phyloP scores from a whole-genome alignment of 768 basidiomycete genomes.

The Hericium alpestre region DNA sequence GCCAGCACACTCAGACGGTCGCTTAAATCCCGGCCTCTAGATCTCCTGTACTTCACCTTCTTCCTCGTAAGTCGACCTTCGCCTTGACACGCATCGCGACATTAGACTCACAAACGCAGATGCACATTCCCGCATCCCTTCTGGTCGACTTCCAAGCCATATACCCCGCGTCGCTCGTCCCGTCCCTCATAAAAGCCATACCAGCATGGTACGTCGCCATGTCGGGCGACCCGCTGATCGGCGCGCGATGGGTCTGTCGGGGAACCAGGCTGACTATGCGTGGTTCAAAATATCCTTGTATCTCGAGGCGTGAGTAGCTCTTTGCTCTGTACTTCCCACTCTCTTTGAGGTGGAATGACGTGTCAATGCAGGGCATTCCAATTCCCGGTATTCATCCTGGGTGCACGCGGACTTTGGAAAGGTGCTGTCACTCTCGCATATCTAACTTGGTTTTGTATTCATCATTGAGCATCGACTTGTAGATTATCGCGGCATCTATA shows the following conservation, averaged over 20 bases:
- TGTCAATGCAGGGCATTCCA: conserved; percentile 45
- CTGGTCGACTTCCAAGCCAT: conserved; percentile 63
- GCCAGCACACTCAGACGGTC: conserved; percentile 19
- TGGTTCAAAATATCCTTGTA: conserved; percentile 60
- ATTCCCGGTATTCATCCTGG: conserved; percentile 69
- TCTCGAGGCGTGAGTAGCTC: conserved; percentile 46
- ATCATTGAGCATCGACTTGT: neutral
- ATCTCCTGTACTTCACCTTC: conserved; percentile 61
- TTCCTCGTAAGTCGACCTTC: conserved; percentile 40
- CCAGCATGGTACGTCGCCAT: conserved; percentile 40
- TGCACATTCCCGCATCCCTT: conserved; percentile 61
- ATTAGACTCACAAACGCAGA: conserved; percentile 20
- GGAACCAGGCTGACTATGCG: conserved; percentile 23
- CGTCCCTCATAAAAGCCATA: conserved; percentile 33
- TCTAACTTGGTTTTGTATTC: neutral
- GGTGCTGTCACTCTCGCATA: conserved; percentile 22
- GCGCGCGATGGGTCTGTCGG: conserved; percentile 34
- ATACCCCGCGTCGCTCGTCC: conserved; percentile 42
- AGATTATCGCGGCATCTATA: conserved; percentile 46
- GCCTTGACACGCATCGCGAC: neutral
- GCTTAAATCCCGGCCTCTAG: conserved; percentile 47
- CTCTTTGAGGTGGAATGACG: neutral
- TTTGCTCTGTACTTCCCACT: neutral
- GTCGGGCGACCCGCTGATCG: conserved; percentile 61
- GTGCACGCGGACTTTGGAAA: conserved; percentile 46